Conservation (phyloP, 2,329 filamentous ascomycete species). For the Tolypocladium album region DNA sequence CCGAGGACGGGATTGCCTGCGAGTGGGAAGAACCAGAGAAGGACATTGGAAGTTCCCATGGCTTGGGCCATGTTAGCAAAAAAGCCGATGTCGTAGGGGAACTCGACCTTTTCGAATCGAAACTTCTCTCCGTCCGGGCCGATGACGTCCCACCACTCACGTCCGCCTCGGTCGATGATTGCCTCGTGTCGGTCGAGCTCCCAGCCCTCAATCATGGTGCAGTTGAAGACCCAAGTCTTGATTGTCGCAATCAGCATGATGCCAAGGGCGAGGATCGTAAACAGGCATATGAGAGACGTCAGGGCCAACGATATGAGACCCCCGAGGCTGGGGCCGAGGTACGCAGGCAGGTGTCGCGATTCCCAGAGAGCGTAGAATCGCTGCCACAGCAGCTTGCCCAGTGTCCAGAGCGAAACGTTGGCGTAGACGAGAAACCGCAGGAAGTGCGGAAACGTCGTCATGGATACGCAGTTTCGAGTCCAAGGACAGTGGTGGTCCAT, state of each 20-base stretch:
- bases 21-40: constrained; percentile 62
- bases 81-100: constrained; percentile 72
- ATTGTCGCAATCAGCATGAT: constrained; percentile 55
- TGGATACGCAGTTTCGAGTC: constrained; percentile 74
- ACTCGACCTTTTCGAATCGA: constrained; percentile 56
- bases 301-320: constrained; percentile 52
- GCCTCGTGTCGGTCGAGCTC: constrained; percentile 55
- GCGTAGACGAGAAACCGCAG: constrained; percentile 65
- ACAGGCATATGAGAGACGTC: constrained; percentile 44
- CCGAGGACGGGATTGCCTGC: constrained; percentile 36
- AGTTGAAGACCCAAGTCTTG: constrained; percentile 55
- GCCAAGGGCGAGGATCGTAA: constrained; percentile 49
- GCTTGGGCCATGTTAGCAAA: constrained; percentile 63
- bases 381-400: constrained; percentile 49
- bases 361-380: constrained; percentile 52
- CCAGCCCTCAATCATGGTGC: constrained; percentile 75
- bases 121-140: constrained; percentile 28
- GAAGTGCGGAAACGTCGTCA: constrained; percentile 75
- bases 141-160: constrained; percentile 31
- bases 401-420: constrained; percentile 51
- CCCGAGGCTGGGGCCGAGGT: constrained; percentile 55
- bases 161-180: constrained; percentile 35
- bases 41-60: constrained; percentile 58
- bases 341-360: constrained; percentile 56
- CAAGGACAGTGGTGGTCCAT: constrained; percentile 87